A percentile compares a stretch with the other conserved stretches of the same genome.
Conservation (phyloP, 1,139 yeast genomes). For the Scheffersomyces lignicola region DNA sequence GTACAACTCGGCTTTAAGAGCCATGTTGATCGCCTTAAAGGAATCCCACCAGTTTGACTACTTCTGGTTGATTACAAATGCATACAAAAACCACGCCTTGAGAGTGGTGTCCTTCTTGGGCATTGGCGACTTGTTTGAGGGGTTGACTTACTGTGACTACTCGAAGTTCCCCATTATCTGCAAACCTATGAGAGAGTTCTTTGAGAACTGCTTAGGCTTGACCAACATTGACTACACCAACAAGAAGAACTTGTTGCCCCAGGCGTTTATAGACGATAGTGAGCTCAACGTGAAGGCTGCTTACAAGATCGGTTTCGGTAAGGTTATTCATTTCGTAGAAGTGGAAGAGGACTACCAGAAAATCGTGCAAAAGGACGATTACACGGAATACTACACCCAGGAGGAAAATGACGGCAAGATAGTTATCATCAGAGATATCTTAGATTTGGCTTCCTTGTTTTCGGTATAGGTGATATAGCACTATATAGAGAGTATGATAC, state of each 20-base stretch:
- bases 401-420: constrained; percentile 34
- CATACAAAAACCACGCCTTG: constrained; percentile 85
- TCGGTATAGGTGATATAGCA: too few species aligned
- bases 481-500: too few species aligned
- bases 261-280: constrained; percentile 81
- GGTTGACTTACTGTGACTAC: constrained; percentile 91
- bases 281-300: constrained; percentile 65
- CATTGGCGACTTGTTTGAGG: constrained; percentile 87
- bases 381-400: constrained; percentile 33
- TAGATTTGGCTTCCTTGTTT: too few species aligned
- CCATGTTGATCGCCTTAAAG: constrained; percentile 48
- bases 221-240: constrained; percentile 59
- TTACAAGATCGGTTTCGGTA: constrained; percentile 48
- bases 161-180: constrained; percentile 65
- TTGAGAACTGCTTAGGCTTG: constrained; percentile 54
- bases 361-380: constrained; percentile 30
- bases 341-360: constrained; percentile 40
- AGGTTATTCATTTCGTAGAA: constrained; percentile 61
- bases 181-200: constrained; percentile 72
- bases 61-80: constrained; percentile 90
- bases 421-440: constrained; percentile 30
- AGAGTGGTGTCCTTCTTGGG: constrained; percentile 79
- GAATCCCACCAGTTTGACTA: constrained; percentile 33
- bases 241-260: constrained; percentile 29
- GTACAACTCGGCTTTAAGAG: constrained; percentile 57